Base-by-base conservation (phyloP, 305 asterid species). In the Andrographis paniculata region DNA sequence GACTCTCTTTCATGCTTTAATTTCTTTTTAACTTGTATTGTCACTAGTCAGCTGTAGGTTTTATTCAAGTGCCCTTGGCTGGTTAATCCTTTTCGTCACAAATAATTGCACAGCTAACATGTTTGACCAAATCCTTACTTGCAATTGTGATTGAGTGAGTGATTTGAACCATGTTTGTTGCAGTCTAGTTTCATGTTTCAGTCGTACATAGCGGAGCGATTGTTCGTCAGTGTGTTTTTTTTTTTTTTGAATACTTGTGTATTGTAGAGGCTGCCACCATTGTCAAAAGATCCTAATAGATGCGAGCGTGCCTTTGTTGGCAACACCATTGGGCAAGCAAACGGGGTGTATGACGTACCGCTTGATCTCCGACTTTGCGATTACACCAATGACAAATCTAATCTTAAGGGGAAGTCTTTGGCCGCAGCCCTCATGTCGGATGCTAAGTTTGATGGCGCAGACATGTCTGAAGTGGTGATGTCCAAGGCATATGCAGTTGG, bases 401-500 rank as follows among this genome's bases (percentile, higher is more conserved):
- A 89, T 65, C 96, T 89, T 48, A 89, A 80, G 74, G 98, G 98
- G 52, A 85, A 82, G 68, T 69, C 96, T 59, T 68, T 85, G 48
- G 59, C 98, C 1, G 96, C 98, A 9, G 94, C 98, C 10, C 96
- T 89, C 47, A 75, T 89, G 98, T 66, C 98, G 0, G 95, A 66
- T 18, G 95, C 98, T 71, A 89, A 82, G 72, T 89, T 89, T 63
- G 98, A 89, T 63, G 96, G 94, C 2, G 98, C 98, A 6, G 96
- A 89, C 65, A 74, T 89, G 95, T 24, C 92, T 38, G 98, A 89
- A 65, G 96, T 89, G 9, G 68, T 89, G 9, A 89, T 89, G 98
- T 85, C 98, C 0, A 89, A 89, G 69, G 98, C 98, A 55, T 89
- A 85, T 65, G 98, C 98, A 14, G 96, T 72, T 42, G 95, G 94